Evolutionary conservation across 2,329 filamentous ascomycete species (phyloP).

Genomic region (Graphiopsis chlorocephala): DNA sequence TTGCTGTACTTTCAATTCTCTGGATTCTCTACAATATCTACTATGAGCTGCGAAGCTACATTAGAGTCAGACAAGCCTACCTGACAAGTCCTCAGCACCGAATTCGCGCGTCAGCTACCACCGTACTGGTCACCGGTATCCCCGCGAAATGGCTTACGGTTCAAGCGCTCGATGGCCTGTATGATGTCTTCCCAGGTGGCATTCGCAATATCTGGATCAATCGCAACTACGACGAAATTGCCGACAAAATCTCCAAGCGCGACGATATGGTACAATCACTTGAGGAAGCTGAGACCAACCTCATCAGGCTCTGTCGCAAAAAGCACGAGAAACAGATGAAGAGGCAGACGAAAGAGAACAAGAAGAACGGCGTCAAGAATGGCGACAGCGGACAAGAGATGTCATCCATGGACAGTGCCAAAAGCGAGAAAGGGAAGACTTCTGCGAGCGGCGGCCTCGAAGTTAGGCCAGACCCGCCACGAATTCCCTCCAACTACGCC

Average conservation of each 20-base stretch:
- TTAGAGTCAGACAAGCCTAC: slow-evolving; percentile 91
- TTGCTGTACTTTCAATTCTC: slow-evolving; percentile 73
- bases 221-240: slow-evolving; percentile 76
- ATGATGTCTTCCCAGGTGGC: slow-evolving; percentile 93
- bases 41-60: slow-evolving; percentile 78
- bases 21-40: slow-evolving; percentile 90
- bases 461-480: background rate
- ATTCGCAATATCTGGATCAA: slow-evolving; percentile 97
- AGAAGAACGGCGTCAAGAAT: slow-evolving; percentile 45
- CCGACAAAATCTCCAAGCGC: slow-evolving; percentile 77
- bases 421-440: background rate
- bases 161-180: slow-evolving; percentile 76
- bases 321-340: slow-evolving; percentile 63
- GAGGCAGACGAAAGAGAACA: slow-evolving; percentile 41
- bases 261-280: slow-evolving; percentile 68
- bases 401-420: background rate
- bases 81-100: slow-evolving; percentile 93
- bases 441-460: background rate
- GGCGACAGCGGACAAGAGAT: slow-evolving; percentile 35
- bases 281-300: slow-evolving; percentile 77
- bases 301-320: slow-evolving; percentile 77
- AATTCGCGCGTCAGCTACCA: slow-evolving; percentile 88
- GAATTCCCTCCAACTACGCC: slow-evolving; percentile 21
- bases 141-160: slow-evolving; percentile 86
- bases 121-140: slow-evolving; percentile 87